Evolutionary conservation across 2,329 filamentous ascomycete species (phyloP), one percentile per base, ranked within the genome.

Genomic region (Monilinia fructicola): DNA sequence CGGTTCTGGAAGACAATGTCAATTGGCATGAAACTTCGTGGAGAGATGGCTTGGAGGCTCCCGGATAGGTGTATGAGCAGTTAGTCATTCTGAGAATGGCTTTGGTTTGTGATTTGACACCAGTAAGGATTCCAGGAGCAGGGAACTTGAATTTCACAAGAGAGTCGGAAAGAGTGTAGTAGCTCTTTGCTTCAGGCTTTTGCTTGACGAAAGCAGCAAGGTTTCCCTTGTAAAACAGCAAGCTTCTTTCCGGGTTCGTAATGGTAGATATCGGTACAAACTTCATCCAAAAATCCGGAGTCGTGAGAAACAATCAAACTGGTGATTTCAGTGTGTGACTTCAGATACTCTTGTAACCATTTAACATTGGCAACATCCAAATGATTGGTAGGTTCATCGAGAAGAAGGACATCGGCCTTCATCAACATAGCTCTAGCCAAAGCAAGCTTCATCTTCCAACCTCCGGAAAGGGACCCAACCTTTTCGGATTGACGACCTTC

Each of bases 361-460:
- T 91, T 92, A 74, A 99, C 93, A 79, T 98, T 98, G 76, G 88
- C 88, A 74, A 98, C 93, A 78, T 99, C 95, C 78, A 99, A 83
- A 81, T 99, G 95, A 83, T 99, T 99, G 74, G 95, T 99, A 79
- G 95, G 95, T 86, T 99, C 95, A 85, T 99, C 95, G 67, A 99
- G 87, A 62, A 99, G 84, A 67, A 99, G 85, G 61, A 99, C 93
- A 78, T 99, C 95, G n/a, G 95, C 94, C 76, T 89, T 91, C 84
- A 95, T 91, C 75, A 99, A 85, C 93, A 99, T 98, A 71, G 95
- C 95, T 75, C 95, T 88, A 63, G 95, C 95, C 78, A 99, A 81
- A 71, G 95, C 95, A 69, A 99, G 83, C 87, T 99, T 99, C 95
- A 99, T 99, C 86, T 98, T 98, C 95, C 95, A 99, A 77, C 95